Conservation (phyloP, 2,329 filamentous ascomycete genomes). For the Calonectria fujianensis region DNA sequence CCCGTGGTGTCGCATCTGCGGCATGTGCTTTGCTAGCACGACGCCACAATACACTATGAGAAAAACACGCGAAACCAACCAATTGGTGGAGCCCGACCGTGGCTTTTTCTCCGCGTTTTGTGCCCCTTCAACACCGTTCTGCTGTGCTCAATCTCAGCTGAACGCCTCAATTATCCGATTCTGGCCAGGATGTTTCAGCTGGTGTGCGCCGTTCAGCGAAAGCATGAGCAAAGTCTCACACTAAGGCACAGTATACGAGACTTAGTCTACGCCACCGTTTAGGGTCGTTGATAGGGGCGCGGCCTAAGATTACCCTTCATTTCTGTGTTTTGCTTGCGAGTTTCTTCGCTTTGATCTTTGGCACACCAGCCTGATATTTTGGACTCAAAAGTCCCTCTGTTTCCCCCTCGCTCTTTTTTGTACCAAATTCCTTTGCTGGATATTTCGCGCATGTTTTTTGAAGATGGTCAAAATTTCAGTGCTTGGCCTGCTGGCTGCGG, state of each 20-base stretch:
- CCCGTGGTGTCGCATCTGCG: too few species aligned
- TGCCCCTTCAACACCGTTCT: too few species aligned
- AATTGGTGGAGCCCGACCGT: too few species aligned
- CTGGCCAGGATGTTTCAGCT: neutral
- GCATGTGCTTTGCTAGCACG: too few species aligned
- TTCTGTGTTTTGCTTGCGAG: neutral
- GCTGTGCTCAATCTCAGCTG: neutral
- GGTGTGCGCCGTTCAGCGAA: neutral
- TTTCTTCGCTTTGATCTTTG: neutral
- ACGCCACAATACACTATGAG: too few species aligned
- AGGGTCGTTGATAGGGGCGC: neutral
- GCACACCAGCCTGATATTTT: neutral
- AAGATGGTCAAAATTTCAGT: neutral
- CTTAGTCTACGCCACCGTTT: neutral
- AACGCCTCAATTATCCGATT: neutral
- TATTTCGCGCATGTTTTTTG: neutral
- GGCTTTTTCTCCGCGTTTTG: too few species aligned
- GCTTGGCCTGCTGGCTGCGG: neutral
- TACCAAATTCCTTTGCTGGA: neutral
- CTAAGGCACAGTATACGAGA: neutral
- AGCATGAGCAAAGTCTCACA: neutral
- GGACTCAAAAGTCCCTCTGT: neutral
- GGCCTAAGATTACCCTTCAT: neutral
- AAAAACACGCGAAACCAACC: too few species aligned
- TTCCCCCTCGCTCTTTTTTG: neutral